A percentile compares a stretch with the other conserved stretches of the same genome.
Evolutionary conservation across 768 basidiomycete species (phyloP).

Genomic region (Lactifluus piperatus): DNA sequence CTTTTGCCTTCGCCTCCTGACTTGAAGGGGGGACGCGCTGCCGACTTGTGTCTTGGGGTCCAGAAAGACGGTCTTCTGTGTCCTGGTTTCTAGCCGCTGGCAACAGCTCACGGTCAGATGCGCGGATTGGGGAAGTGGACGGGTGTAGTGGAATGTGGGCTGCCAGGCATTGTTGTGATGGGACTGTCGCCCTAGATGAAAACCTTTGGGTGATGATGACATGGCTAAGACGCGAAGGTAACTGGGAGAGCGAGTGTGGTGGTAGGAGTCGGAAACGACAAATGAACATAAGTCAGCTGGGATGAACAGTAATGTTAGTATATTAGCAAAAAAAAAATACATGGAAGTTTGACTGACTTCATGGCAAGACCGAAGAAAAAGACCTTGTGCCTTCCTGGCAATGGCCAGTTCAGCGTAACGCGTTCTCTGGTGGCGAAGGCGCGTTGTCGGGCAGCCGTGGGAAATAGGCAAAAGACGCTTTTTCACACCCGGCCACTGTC

Average conservation of each 20-base stretch:
- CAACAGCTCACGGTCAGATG: neutral
- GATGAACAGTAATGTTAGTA: slow-evolving; percentile 16
- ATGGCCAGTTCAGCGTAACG: slow-evolving; percentile 5
- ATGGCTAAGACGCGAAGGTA: slow-evolving; percentile 15
- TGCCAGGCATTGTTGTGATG: slow-evolving; percentile 2
- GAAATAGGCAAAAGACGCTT: neutral
- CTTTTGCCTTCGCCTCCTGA: slow-evolving; percentile 2
- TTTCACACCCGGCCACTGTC: no score
- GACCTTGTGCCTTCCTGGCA: slow-evolving; percentile 4
- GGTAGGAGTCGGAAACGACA: slow-evolving; percentile 51
- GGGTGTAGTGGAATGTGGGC: neutral
- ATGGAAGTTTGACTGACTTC: slow-evolving; percentile 39
- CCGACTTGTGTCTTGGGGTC: neutral
- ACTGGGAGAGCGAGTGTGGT: slow-evolving; percentile 32
- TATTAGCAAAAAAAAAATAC: neutral
- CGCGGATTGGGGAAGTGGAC: neutral
- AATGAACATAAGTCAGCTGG: slow-evolving; percentile 70
- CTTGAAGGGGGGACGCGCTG: neutral
- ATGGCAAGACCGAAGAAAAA: slow-evolving; percentile 33
- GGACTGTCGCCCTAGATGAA: slow-evolving; percentile 3
- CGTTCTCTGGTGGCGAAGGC: neutral
- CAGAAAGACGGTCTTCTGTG: neutral
- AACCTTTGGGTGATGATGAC: slow-evolving; percentile 2
- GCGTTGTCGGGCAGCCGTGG: neutral
- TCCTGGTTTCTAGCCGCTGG: neutral